Evolutionary conservation across 306 rosid genomes (phyloP).

Genomic region (Cucurbita maxima): DNA sequence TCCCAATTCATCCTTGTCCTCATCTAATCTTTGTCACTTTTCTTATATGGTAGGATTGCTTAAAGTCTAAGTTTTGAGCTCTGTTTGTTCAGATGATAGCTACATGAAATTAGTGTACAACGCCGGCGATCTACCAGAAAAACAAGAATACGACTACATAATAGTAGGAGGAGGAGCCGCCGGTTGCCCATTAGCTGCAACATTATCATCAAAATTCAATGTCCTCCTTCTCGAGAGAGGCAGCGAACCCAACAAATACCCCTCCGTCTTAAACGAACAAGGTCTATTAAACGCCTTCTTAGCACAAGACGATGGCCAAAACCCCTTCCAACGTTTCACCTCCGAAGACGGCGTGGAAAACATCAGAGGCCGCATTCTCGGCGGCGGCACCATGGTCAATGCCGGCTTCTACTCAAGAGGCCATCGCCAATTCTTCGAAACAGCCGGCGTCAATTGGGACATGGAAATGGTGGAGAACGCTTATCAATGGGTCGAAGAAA

Average conservation of each 20-base stretch:
- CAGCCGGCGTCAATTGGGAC: conserved; percentile 13
- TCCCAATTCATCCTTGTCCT: conserved; percentile 37
- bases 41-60: no score
- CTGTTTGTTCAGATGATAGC: conserved; percentile 6
- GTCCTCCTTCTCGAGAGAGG: conserved; percentile 24
- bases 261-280: background rate
- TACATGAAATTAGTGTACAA: conserved; percentile 11
- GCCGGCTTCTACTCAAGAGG: conserved; percentile 11
- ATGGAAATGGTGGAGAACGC: conserved; percentile 6
- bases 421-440: background rate
- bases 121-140: background rate
- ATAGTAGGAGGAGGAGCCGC: conserved; percentile 28
- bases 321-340: background rate
- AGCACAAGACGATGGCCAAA: background rate
- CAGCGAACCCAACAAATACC: background rate
- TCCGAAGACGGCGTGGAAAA: conserved; percentile 14
- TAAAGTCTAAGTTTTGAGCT: no score
- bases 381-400: conserved; percentile 20
- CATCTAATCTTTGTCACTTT: no score
- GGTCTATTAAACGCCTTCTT: background rate
- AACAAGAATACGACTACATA: conserved; percentile 20
- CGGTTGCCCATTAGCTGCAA: conserved; percentile 25
- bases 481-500: conserved; percentile 14
- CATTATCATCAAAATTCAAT: conserved; percentile 10
- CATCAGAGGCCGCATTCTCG: conserved; percentile 13